phyloP scores from a whole-genome alignment of 805 yeast genomes.

The Pichia cephalocereana region DNA sequence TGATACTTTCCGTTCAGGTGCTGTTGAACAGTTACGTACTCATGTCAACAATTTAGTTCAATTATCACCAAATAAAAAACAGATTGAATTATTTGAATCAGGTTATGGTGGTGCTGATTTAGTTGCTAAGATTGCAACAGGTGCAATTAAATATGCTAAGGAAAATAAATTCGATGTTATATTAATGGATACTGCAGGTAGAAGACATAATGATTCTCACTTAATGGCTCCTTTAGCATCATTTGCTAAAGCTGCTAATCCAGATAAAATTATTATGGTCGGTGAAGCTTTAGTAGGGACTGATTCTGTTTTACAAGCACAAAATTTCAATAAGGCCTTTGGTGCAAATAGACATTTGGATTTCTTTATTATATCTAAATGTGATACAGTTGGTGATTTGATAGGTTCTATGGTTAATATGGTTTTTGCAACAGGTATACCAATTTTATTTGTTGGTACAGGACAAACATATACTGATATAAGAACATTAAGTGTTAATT shows the following conservation, averaged over 20 bases:
- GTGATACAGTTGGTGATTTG: constrained; percentile 96
- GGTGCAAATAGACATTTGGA: constrained; percentile 76
- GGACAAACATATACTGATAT: constrained; percentile 96
- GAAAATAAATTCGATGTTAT: constrained; percentile 72
- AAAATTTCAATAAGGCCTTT: constrained; percentile 86
- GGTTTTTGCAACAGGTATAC: constrained; percentile 94
- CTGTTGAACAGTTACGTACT: constrained; percentile 93
- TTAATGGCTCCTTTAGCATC: constrained; percentile 93
- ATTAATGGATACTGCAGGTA: constrained; percentile 93
- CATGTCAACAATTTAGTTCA: constrained; percentile 80
- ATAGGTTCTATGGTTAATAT: constrained; percentile 95
- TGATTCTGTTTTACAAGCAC: constrained; percentile 92
- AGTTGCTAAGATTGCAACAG: constrained; percentile 87
- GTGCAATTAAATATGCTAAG: constrained; percentile 75
- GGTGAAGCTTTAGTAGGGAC: constrained; percentile 98
- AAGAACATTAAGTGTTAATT: constrained; percentile 78
- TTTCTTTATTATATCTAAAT: constrained; percentile 86
- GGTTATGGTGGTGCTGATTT: constrained; percentile 96
- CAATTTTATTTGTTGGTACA: constrained; percentile 89
- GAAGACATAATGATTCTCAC: constrained; percentile 91
- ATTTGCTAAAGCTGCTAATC: constrained; percentile 91
- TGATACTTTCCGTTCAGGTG: constrained; percentile 96
- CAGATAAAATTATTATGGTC: constrained; percentile 95
- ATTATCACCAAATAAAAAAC: constrained; percentile 38
- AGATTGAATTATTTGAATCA: constrained; percentile 78